Evolutionary conservation across 108 stramenopile genomes (phyloP), one percentile per base, ranked within the genome.

Genomic region (Thalassiosira profunda): DNA sequence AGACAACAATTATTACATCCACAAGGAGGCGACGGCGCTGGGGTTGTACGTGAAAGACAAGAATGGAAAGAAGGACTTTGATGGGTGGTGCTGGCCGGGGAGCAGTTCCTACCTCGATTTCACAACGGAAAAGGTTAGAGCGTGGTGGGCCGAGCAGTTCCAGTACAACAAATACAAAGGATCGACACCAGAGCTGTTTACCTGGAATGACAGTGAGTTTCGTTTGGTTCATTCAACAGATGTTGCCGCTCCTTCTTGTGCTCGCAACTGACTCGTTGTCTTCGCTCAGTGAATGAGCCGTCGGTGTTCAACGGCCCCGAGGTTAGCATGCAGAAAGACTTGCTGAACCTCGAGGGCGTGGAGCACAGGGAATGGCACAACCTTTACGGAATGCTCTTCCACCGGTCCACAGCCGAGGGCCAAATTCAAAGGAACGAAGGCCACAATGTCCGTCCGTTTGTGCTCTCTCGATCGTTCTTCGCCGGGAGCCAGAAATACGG

Each of bases 31-130:
- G 5, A 93, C 93, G 7, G 46, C 82, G 2, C 89, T 87, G 55
- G 96, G 96, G 0, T 67, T 97, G 30, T 99, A 99, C 84, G 83
- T 99, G 62, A 97, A 98, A 77, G 95, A 98, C 55, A 91, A 85
- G 45, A 74, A 83, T 71, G 97, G 97, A 18, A 57, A 52, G 9
- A 94, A 92, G 54, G 98, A 99, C 58, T 99, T 84, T 63, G 97
- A 99, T 70, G 99, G 99, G n/a, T 99, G 98, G 98, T 99, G 99
- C 84, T 99, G 99, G 99, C 98, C 99, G 30, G 99, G 99, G 4
- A 82, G 84, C 20, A 97, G 96, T 2, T 97, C 97, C n/a, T 99
- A 99, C 78, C 90, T 98, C 17, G 99, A 99, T 83, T 99, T 99
- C 78, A 99, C 99, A 5, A 62, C 68, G 21, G 89, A 82, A 53